A percentile compares a stretch with the other conserved stretches of the same genome.
These are phyloP conservation scores for Cystobasidium onofrii DNA, from an alignment of 768 basidiomycete species.

Conservation along the genomic window DNA sequence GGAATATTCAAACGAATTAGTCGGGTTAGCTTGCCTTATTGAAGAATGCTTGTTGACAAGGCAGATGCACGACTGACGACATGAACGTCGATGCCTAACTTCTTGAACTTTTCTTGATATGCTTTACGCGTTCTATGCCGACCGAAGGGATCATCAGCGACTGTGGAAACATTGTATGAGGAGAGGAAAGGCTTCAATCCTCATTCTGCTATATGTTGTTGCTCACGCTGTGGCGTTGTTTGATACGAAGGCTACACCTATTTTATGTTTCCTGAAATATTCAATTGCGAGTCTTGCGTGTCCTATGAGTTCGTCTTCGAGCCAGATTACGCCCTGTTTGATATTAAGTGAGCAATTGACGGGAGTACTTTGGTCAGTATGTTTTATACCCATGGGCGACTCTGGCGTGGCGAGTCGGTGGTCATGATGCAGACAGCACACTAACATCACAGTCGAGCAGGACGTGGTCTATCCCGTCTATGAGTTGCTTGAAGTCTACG, in stretches of 20 bases:
- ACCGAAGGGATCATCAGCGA: neutral
- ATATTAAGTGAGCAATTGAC: neutral
- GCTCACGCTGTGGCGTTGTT: slow-evolving; percentile 27
- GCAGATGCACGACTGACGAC: too few relatives aligned
- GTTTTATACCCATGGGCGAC: too few relatives aligned
- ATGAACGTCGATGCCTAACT: slow-evolving; percentile 16
- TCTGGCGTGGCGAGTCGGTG: too few relatives aligned
- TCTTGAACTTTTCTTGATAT: slow-evolving; percentile 28
- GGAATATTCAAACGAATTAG: neutral
- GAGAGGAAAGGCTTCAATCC: too few relatives aligned
- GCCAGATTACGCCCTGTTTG: slow-evolving; percentile 26
- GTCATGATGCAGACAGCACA: neutral
- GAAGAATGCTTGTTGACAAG: too few relatives aligned
- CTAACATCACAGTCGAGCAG: slow-evolving; percentile 27
- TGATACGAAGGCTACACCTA: slow-evolving; percentile 23
- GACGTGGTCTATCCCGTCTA: slow-evolving; percentile 22
- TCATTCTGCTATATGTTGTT: too few relatives aligned
- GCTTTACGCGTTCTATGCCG: slow-evolving; percentile 5
- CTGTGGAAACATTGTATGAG: too few relatives aligned
- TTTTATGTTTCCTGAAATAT: slow-evolving; percentile 19
- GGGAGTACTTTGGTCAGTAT: too few relatives aligned
- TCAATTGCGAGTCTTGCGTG: slow-evolving; percentile 19
- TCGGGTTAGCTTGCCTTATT: neutral
- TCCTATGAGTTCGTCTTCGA: slow-evolving; percentile 30
- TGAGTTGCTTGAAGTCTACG: slow-evolving; percentile 24